A percentile compares a stretch with the other conserved stretches of the same genome.
Conservation (phyloP, 441 rosid species). For the Jatropha multifida region DNA sequence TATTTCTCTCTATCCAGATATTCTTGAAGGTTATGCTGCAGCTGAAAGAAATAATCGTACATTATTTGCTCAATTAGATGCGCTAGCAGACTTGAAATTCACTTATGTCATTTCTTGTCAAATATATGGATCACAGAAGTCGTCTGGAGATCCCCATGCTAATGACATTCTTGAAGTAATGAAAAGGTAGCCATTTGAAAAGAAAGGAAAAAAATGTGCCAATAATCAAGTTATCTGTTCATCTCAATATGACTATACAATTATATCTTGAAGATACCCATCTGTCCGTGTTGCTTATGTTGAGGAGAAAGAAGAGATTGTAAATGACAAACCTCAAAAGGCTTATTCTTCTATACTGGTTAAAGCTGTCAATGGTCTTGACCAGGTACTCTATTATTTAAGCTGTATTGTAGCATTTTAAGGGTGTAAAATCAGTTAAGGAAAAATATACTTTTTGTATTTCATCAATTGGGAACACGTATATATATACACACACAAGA, state of each 20-base stretch:
- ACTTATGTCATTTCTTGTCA: constrained; percentile 84
- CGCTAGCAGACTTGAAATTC: constrained; percentile 88
- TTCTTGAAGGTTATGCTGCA: constrained; percentile 80
- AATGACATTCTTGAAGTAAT: constrained; percentile 80
- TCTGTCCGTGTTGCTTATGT: constrained; percentile 96
- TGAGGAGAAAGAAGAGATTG: constrained; percentile 90
- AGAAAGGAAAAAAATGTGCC: constrained; percentile 3
- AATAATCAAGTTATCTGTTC: constrained; percentile 5
- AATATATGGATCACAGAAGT: constrained; percentile 78
- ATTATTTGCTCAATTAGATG: constrained; percentile 73
- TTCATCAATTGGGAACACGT: no score
- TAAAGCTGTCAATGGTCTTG: constrained; percentile 74
- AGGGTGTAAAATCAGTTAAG: not conserved
- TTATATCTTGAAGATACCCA: constrained; percentile 63
- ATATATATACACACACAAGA: no score
- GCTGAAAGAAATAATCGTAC: constrained; percentile 67
- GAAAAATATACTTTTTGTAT: no score
- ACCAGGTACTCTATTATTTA: constrained; percentile 57
- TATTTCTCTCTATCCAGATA: constrained; percentile 51
- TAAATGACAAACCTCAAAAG: constrained; percentile 35
- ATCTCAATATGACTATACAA: constrained; percentile 24
- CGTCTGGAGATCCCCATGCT: constrained; percentile 93
- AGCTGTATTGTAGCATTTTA: not conserved
- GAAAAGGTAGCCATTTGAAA: constrained; percentile 55
- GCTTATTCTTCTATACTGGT: constrained; percentile 85